These are phyloP conservation scores for Entomortierella beljakovae DNA, from an alignment of 192 early-diverging fungal genomes.

Conservation along the genomic window DNA sequence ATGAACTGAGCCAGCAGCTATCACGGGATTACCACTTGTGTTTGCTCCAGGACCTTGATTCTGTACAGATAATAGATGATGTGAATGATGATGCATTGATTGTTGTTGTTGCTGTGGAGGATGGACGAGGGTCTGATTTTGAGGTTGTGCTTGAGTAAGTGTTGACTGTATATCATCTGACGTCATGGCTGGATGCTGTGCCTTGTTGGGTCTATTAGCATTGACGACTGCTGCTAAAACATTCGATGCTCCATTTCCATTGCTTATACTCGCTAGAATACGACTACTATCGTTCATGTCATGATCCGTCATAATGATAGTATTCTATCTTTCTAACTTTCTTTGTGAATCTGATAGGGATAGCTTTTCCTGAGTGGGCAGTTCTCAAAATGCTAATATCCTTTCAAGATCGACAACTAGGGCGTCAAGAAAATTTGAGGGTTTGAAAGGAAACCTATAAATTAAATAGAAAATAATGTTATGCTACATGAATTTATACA, in stretches of 20 bases:
- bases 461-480: too few species aligned
- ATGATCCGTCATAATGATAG: constrained; percentile 30
- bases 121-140: constrained; percentile 9
- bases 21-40: not conserved
- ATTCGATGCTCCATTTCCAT: constrained; percentile 17
- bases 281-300: constrained; percentile 38
- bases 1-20: not conserved
- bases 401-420: too few species aligned
- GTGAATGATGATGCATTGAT: constrained; percentile 9
- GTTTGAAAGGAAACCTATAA: too few species aligned
- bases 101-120: constrained; percentile 28
- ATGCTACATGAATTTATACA: too few species aligned
- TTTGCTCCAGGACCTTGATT: constrained; percentile 2
- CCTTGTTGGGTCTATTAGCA: constrained; percentile 15
- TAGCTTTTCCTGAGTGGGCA: too few species aligned
- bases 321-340: too few species aligned
- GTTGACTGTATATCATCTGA: constrained; percentile 26
- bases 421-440: too few species aligned
- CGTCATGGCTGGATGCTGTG: constrained; percentile 37
- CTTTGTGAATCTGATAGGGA: too few species aligned
- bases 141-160: constrained; percentile 17
- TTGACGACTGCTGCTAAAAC: constrained; percentile 22
- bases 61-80: constrained; percentile 3
- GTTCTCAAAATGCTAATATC: too few species aligned
- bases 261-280: constrained; percentile 42